Evolutionary conservation across 352 stramenopile genomes (phyloP).

Genomic region (Phytophthora lateralis): DNA sequence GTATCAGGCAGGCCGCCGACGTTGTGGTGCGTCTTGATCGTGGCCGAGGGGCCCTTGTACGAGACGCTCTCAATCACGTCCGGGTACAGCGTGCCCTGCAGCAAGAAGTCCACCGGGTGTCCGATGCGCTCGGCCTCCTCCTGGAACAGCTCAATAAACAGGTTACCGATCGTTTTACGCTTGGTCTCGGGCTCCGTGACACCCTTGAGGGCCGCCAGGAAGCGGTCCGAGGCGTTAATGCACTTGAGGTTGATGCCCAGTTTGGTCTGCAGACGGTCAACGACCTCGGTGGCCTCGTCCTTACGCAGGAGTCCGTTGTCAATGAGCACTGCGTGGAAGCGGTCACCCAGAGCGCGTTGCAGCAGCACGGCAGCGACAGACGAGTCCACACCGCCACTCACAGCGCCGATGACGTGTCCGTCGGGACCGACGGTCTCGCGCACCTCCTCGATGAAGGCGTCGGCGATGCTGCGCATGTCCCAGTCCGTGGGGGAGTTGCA

Average conservation of each 20-base stretch:
- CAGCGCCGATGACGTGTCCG: slow-evolving; percentile 98
- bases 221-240: slow-evolving; percentile 96
- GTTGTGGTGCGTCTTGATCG: slow-evolving; percentile 99
- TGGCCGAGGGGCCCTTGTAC: slow-evolving; percentile 98
- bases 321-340: slow-evolving; percentile 99
- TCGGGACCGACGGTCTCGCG: slow-evolving; percentile 92
- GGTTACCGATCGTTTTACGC: slow-evolving; percentile 98
- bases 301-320: slow-evolving; percentile 98
- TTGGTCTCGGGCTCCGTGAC: slow-evolving; percentile 98
- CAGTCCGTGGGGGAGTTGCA: slow-evolving; percentile 95
- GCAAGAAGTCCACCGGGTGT: slow-evolving; percentile 92
- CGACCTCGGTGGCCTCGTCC: slow-evolving; percentile 94
- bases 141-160: slow-evolving; percentile 99
- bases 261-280: slow-evolving; percentile 89
- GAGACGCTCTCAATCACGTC: slow-evolving; percentile 99
- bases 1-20: slow-evolving; percentile 96
- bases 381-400: slow-evolving; percentile 98
- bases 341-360: slow-evolving; percentile 95
- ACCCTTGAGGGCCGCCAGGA: slow-evolving; percentile 93
- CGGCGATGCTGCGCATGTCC: slow-evolving; percentile 97
- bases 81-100: slow-evolving; percentile 99
- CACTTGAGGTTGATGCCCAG: slow-evolving; percentile 97
- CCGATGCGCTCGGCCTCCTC: slow-evolving; percentile 85
- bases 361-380: slow-evolving; percentile 98
- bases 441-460: slow-evolving; percentile 90